Percentiles rank a stretch among this genome's conserved stretches.
Evolutionary conservation across 1,284 basidiomycete species (phyloP).

Genomic region (Porodaedalea pini): DNA sequence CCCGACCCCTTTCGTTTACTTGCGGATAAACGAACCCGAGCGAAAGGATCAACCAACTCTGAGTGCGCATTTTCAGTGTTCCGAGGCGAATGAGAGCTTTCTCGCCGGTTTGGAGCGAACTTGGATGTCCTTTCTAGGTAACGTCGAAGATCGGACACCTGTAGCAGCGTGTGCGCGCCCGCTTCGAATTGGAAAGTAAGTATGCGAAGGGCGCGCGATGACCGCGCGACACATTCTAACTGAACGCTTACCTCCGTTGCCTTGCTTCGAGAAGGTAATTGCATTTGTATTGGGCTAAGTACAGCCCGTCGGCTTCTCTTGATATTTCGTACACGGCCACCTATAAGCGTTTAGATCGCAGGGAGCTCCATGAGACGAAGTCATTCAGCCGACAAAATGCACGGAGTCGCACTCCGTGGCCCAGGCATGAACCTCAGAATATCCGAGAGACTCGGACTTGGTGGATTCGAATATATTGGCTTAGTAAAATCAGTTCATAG

Average conservation of each 20-base stretch:
- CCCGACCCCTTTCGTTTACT: background rate
- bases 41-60: background rate
- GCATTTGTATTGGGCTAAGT: background rate
- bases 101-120: background rate
- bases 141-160: background rate
- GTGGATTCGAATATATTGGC: no score
- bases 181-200: background rate
- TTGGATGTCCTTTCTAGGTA: background rate
- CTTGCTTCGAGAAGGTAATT: background rate
- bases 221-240: background rate
- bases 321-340: background rate
- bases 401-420: no score
- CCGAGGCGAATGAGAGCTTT: background rate
- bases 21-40: background rate
- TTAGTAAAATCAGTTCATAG: no score
- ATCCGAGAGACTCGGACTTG: no score
- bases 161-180: background rate
- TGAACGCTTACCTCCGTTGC: background rate
- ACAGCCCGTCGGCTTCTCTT: background rate
- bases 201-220: background rate
- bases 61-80: background rate
- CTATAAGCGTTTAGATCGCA: background rate
- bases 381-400: no score
- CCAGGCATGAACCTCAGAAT: no score
- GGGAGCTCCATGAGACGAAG: no score